A percentile compares a stretch with the other conserved stretches of the same genome.
Evolutionary conservation across 2,329 filamentous ascomycete genomes (phyloP).

Genomic region (Kalaharituber pfeilii): DNA sequence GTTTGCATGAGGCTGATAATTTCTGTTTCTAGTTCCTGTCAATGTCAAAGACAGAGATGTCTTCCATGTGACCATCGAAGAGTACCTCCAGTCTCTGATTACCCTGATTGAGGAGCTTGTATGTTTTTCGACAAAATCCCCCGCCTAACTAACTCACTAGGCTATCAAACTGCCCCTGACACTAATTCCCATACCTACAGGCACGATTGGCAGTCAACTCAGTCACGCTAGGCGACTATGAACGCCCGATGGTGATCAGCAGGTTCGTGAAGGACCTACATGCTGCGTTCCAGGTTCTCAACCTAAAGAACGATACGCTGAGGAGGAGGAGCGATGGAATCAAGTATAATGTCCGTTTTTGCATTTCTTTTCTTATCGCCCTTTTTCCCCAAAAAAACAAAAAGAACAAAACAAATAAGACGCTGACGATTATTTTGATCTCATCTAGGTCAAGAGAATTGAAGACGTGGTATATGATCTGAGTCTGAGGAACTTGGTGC

Average conservation of each 20-base stretch:
- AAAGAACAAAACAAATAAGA: no score
- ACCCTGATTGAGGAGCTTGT: slow-evolving; percentile 75
- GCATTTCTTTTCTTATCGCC: no score
- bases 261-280: slow-evolving; percentile 89
- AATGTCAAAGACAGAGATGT: slow-evolving; percentile 57
- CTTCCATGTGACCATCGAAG: slow-evolving; percentile 93
- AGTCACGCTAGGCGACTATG: slow-evolving; percentile 78
- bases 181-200: slow-evolving; percentile 27
- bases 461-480: slow-evolving; percentile 97
- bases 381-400: no score
- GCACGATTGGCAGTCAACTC: slow-evolving; percentile 82
- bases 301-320: slow-evolving; percentile 88
- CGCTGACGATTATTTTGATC: no score
- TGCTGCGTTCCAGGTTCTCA: slow-evolving; percentile 89
- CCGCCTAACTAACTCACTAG: neutral
- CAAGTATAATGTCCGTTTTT: slow-evolving; percentile 87
- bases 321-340: slow-evolving; percentile 78
- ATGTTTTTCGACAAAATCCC: slow-evolving; percentile 22
- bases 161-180: neutral
- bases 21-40: slow-evolving; percentile 9
- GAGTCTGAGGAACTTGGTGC: slow-evolving; percentile 62
- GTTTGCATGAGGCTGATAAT: no score
- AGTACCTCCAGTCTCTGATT: slow-evolving; percentile 81
- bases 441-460: slow-evolving; percentile 83
- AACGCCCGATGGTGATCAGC: slow-evolving; percentile 70